Percentiles rank a stretch among this genome's conserved stretches.
Conservation (phyloP, 108 stramenopile species). For the Parietichytrium sp. region DNA sequence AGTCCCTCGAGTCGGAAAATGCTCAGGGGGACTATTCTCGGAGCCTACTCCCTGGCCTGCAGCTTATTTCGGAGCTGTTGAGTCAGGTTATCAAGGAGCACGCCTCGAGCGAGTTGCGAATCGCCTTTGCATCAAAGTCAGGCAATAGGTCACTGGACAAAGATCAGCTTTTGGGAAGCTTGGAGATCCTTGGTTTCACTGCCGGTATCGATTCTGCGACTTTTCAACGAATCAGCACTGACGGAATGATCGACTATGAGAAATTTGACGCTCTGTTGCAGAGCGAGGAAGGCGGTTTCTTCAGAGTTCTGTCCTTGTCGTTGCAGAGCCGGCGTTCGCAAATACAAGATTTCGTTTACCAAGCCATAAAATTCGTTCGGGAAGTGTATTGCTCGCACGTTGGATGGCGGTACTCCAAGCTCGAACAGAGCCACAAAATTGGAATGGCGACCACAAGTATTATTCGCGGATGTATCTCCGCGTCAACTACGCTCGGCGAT, state of each 20-base stretch:
- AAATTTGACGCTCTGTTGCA: background rate
- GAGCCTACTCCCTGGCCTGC: background rate
- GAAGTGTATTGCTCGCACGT: slow-evolving; percentile 10
- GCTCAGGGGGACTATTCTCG: background rate
- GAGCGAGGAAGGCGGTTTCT: background rate
- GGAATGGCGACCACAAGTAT: background rate
- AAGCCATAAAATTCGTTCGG: slow-evolving; percentile 26
- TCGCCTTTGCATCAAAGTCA: too few relatives aligned
- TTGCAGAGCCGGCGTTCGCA: background rate
- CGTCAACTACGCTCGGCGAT: background rate
- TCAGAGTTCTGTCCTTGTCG: background rate
- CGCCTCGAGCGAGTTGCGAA: background rate
- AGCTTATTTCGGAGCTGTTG: background rate
- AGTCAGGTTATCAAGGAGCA: background rate
- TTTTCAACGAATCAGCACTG: background rate
- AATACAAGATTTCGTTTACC: background rate
- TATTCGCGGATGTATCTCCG: background rate
- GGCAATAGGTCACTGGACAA: too few relatives aligned
- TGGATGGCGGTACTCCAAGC: slow-evolving; percentile 9
- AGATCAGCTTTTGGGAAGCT: background rate
- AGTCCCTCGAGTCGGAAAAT: background rate
- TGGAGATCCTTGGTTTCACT: background rate
- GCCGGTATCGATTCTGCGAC: background rate
- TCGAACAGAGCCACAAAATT: background rate
- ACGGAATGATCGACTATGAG: background rate